phyloP scores from a whole-genome alignment of 306 rosid species.

The Lotus japonicus region DNA sequence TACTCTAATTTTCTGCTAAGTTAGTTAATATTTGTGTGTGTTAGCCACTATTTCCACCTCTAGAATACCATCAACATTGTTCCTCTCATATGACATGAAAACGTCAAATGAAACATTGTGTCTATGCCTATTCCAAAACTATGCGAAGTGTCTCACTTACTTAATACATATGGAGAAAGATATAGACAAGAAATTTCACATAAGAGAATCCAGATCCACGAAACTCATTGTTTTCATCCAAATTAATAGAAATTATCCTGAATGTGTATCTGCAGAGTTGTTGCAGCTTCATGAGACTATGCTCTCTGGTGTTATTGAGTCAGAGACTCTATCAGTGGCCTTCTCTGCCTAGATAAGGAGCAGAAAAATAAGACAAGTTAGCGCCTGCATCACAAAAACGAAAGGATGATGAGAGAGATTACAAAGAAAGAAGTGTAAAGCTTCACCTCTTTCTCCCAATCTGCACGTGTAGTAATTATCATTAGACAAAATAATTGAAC shows the following conservation, averaged over 20 bases:
- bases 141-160: too few species aligned
- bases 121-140: too few species aligned
- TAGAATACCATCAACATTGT: too few species aligned
- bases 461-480: constrained; percentile 37
- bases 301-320: constrained; percentile 20
- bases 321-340: constrained; percentile 55
- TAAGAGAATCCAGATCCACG: too few species aligned
- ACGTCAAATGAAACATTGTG: too few species aligned
- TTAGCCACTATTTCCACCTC: too few species aligned
- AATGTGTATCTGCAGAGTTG: neutral
- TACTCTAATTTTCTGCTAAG: too few species aligned
- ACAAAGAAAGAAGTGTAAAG: neutral
- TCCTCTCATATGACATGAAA: too few species aligned
- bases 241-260: neutral
- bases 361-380: neutral
- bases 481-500: constrained; percentile 42
- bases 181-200: too few species aligned
- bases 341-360: constrained; percentile 30
- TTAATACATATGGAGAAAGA: too few species aligned
- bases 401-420: neutral
- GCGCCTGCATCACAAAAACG: neutral
- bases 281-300: constrained; percentile 9
- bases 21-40: too few species aligned
- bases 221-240: too few species aligned
- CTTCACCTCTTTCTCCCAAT: constrained; percentile 58